A percentile compares a stretch with the other conserved stretches of the same genome.
phyloP scores from a whole-genome alignment of 2,329 filamentous ascomycete genomes.

The Botrytis fabae region DNA sequence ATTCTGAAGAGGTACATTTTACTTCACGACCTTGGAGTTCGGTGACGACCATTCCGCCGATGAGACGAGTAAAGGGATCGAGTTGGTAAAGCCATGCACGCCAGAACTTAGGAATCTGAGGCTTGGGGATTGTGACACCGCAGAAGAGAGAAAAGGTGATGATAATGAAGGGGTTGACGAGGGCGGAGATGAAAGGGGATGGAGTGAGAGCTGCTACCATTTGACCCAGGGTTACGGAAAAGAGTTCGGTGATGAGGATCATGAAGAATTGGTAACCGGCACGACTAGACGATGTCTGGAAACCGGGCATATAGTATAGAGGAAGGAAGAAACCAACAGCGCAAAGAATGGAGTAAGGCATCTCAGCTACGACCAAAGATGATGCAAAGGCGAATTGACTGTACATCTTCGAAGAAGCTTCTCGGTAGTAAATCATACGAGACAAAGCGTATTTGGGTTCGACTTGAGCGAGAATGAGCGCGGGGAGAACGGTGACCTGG shows the following conservation, averaged over 20 bases:
- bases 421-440: slow-evolving; percentile 81
- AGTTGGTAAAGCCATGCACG: slow-evolving; percentile 79
- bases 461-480: slow-evolving; percentile 79
- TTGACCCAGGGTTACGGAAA: slow-evolving; percentile 78
- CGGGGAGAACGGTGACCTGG: slow-evolving; percentile 81
- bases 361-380: slow-evolving; percentile 77
- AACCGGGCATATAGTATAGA: slow-evolving; percentile 80
- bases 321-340: slow-evolving; percentile 79
- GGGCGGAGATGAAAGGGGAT: slow-evolving; percentile 72
- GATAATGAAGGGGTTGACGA: slow-evolving; percentile 80
- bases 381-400: slow-evolving; percentile 74
- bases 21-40: slow-evolving; percentile 69
- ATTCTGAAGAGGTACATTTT: slow-evolving; percentile 59
- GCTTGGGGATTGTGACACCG: slow-evolving; percentile 77
- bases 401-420: slow-evolving; percentile 85
- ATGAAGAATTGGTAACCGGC: slow-evolving; percentile 89
- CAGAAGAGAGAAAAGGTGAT: slow-evolving; percentile 85
- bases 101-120: slow-evolving; percentile 79
- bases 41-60: slow-evolving; percentile 76
- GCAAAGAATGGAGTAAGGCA: slow-evolving; percentile 81
- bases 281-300: slow-evolving; percentile 61
- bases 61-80: slow-evolving; percentile 79
- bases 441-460: slow-evolving; percentile 82
- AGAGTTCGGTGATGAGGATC: slow-evolving; percentile 78
- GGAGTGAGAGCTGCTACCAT: slow-evolving; percentile 76